Percentiles rank a stretch among this genome's conserved stretches.
phyloP scores from a whole-genome alignment of 345 rosid species.

The Eucalyptus pauciflora region DNA sequence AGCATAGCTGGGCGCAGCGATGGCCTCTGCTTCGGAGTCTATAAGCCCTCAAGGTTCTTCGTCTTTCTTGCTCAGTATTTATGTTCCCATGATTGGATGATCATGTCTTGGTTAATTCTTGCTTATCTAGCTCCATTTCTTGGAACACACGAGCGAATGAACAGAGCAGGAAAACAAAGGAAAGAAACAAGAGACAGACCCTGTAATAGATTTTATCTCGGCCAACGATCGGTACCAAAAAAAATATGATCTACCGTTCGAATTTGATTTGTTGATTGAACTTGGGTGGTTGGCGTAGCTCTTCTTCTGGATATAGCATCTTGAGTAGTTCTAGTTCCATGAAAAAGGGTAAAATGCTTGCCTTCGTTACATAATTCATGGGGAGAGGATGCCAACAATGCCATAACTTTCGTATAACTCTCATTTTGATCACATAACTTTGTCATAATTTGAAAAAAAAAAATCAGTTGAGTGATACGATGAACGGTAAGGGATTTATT shows the following conservation, averaged over 20 bases:
- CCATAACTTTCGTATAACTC: background rate
- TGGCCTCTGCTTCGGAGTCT: constrained; percentile 35
- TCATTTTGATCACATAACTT: background rate
- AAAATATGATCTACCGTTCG: background rate
- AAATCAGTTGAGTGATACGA: background rate
- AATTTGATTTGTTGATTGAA: background rate
- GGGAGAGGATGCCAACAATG: background rate
- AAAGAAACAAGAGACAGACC: background rate
- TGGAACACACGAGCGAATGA: background rate
- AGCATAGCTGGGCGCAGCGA: background rate
- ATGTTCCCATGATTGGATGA: background rate
- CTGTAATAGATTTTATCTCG: background rate
- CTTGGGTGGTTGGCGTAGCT: background rate
- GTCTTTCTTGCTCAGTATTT: background rate
- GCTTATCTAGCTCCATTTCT: background rate
- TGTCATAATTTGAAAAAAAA: background rate
- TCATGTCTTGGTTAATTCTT: background rate
- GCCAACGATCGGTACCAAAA: background rate
- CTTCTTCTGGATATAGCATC: background rate
- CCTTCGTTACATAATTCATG: background rate
- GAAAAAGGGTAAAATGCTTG: background rate
- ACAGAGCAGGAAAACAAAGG: background rate
- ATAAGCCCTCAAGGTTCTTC: constrained; percentile 40
- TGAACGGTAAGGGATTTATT: background rate
- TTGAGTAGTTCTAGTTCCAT: background rate